phyloP scores from a whole-genome alignment of 495 filamentous ascomycete species.

The Daldinia bambusicola region DNA sequence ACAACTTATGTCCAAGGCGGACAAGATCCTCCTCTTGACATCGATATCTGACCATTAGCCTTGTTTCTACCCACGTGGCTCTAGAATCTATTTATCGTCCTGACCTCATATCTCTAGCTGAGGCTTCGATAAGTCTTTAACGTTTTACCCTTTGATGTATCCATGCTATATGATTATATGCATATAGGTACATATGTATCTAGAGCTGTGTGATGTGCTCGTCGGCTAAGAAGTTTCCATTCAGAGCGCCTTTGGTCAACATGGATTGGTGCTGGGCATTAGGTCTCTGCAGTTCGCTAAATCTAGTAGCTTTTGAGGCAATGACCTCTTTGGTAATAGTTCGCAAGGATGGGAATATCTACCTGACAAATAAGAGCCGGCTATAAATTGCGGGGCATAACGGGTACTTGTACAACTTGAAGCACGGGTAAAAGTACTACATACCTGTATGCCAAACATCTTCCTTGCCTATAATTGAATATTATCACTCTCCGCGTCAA shows the following conservation, averaged over 20 bases:
- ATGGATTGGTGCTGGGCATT: constrained; percentile 16
- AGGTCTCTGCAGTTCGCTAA: constrained; percentile 28
- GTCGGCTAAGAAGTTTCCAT: constrained; percentile 4
- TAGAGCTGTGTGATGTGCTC: not conserved
- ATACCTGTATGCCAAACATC: constrained; percentile 32
- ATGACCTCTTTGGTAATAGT: constrained; percentile 10
- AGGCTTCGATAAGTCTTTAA: not conserved
- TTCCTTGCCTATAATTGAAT: constrained; percentile 32
- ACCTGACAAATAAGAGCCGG: constrained; percentile 12
- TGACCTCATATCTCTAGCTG: not conserved
- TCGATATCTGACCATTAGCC: not conserved
- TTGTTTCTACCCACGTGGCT: not conserved
- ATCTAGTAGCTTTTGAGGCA: constrained; percentile 14
- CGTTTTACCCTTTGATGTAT: not conserved
- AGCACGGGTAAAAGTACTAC: constrained; percentile 20
- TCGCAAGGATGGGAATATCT: constrained; percentile 11
- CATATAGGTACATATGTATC: not conserved
- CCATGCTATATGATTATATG: not conserved
- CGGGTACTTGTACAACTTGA: constrained; percentile 23
- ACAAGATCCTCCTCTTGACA: not conserved
- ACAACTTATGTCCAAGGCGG: not conserved
- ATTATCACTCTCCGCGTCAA: not conserved
- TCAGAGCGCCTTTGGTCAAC: constrained; percentile 7
- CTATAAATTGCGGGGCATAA: constrained; percentile 36
- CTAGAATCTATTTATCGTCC: not conserved